Evolutionary conservation across 257 asterid genomes (phyloP).

Genomic region (Lantana camara): DNA sequence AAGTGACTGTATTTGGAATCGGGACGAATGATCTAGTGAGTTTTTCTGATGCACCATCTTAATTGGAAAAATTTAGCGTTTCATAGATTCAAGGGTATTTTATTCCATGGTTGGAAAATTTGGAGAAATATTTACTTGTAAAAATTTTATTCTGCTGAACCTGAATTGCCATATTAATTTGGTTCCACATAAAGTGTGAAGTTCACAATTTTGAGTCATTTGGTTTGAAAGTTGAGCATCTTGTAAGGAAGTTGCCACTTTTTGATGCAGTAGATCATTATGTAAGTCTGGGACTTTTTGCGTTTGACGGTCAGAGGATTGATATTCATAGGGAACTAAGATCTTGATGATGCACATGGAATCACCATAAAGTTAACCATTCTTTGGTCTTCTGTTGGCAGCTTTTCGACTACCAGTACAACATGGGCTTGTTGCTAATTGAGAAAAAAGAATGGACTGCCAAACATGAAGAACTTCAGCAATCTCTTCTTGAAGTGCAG

Average conservation of each 20-base stretch:
- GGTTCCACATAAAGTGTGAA: too few relatives aligned
- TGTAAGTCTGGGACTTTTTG: too few relatives aligned
- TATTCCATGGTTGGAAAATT: neutral
- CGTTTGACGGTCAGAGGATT: neutral
- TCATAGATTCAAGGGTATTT: neutral
- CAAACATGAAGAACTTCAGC: constrained; percentile 60
- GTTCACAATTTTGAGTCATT: too few relatives aligned
- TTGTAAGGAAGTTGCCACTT: too few relatives aligned
- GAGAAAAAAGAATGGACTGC: constrained; percentile 88
- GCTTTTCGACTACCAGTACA: constrained; percentile 86
- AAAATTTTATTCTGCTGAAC: neutral
- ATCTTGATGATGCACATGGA: neutral
- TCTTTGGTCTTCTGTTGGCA: constrained; percentile 32
- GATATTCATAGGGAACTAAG: neutral
- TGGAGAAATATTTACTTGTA: neutral
- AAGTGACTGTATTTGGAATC: neutral
- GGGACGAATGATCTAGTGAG: neutral
- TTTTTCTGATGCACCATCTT: constrained; percentile 3
- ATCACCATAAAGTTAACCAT: neutral
- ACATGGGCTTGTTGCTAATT: constrained; percentile 84
- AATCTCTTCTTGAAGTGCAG: constrained; percentile 60
- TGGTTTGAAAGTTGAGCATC: too few relatives aligned
- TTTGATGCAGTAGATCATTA: too few relatives aligned
- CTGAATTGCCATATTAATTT: neutral
- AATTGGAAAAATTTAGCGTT: neutral